Percentiles rank a stretch among this genome's conserved stretches.
Conservation (phyloP, 2,329 filamentous ascomycete genomes). For the Dactylellina sp. region DNA sequence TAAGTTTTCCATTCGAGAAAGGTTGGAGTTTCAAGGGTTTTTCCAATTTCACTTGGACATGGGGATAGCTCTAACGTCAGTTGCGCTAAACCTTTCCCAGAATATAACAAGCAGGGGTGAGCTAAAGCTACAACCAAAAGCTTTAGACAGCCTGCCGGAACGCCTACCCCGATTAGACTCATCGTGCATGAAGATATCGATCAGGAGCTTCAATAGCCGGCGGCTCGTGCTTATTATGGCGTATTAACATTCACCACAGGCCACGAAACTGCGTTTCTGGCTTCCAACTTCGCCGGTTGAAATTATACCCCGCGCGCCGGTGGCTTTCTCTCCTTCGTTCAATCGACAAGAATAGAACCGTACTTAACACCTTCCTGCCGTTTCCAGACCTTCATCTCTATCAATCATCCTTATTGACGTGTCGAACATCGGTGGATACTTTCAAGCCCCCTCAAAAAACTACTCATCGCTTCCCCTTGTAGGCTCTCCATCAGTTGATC, state of each 20-base stretch:
- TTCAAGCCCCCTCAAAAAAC: not conserved
- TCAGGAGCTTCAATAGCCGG: conserved; percentile 31
- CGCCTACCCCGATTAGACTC: conserved; percentile 51
- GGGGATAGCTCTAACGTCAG: conserved; percentile 14
- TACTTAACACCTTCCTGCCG: conserved; percentile 27
- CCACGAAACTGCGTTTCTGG: conserved; percentile 53
- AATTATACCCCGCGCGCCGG: conserved; percentile 17
- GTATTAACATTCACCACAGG: not conserved
- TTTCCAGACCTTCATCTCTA: conserved; percentile 38
- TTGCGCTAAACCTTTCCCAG: conserved; percentile 20
- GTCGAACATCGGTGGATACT: conserved; percentile 27
- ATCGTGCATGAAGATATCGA: conserved; percentile 43
- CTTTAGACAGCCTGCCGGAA: conserved; percentile 37
- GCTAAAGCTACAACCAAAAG: conserved; percentile 13
- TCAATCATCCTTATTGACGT: conserved; percentile 16
- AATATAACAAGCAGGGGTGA: conserved; percentile 18
- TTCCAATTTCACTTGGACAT: conserved; percentile 32
- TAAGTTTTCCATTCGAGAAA: not conserved
- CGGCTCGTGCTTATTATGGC: not conserved
- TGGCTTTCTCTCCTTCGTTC: conserved; percentile 2
- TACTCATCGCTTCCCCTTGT: conserved; percentile 3
- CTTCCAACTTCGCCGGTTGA: conserved; percentile 19
- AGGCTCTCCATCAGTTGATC: not conserved
- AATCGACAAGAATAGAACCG: conserved; percentile 19
- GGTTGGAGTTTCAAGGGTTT: conserved; percentile 19